phyloP scores from a whole-genome alignment of 768 basidiomycete species.

The Naganishia friedmannii region DNA sequence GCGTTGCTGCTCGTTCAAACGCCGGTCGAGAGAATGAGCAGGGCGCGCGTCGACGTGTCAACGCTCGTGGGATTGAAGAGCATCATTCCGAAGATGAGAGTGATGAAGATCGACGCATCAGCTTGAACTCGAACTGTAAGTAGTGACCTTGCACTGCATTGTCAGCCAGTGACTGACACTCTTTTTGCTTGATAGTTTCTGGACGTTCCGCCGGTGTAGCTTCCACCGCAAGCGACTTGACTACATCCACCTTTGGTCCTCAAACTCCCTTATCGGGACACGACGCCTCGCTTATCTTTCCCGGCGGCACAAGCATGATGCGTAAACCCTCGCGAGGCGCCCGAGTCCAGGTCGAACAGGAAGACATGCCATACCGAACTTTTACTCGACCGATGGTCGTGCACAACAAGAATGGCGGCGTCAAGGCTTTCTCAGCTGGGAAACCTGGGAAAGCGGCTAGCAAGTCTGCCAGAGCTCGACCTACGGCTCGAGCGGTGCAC shows the following conservation, averaged over 20 bases:
- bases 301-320: neutral
- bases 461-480: neutral
- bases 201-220: constrained; percentile 17
- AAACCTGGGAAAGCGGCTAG: neutral
- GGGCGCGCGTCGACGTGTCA: neutral
- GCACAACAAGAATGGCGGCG: neutral
- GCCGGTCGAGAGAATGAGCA: constrained; percentile 4
- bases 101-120: constrained; percentile 7
- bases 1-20: neutral
- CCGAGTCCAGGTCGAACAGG: neutral
- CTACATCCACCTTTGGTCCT: constrained; percentile 2
- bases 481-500: neutral
- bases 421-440: constrained; percentile 2
- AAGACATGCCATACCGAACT: neutral
- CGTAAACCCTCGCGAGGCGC: neutral
- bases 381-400: constrained; percentile 2
- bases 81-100: constrained; percentile 5
- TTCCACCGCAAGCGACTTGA: constrained; percentile 9
- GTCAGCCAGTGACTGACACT: neutral
- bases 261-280: constrained; percentile 1
- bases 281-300: neutral
- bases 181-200: neutral
- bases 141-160: too few relatives aligned
- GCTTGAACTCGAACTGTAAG: constrained; percentile 22
- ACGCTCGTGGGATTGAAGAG: neutral